Evolutionary conservation across 1,139 yeast species (phyloP).

Genomic region (Yamadazyma membranifaciens): DNA sequence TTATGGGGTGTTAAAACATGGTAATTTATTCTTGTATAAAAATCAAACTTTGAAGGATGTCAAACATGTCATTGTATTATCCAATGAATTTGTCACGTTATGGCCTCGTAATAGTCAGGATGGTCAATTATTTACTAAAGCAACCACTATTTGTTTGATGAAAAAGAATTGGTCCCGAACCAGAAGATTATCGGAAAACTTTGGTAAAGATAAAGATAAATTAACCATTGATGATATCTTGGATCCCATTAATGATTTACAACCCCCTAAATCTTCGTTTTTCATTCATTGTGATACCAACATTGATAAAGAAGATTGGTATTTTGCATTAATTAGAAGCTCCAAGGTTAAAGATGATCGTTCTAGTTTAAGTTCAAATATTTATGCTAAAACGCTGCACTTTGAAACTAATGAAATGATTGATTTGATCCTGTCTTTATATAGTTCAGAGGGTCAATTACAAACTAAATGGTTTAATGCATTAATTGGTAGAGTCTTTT

Average conservation of each 20-base stretch:
- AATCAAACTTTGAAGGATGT: constrained; percentile 66
- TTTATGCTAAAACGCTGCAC: constrained; percentile 72
- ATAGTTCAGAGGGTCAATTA: constrained; percentile 79
- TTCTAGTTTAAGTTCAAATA: constrained; percentile 25
- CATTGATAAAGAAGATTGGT: constrained; percentile 88
- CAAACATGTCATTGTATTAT: constrained; percentile 75
- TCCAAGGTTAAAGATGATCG: constrained; percentile 42
- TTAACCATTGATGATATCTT: constrained; percentile 23
- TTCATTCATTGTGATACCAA: constrained; percentile 77
- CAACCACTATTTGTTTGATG: constrained; percentile 73
- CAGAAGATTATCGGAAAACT: constrained; percentile 27
- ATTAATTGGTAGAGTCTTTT: constrained; percentile 73
- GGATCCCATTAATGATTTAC: constrained; percentile 16
- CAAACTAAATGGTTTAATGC: constrained; percentile 93
- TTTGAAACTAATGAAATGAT: constrained; percentile 71
- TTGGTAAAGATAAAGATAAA: constrained; percentile 10
- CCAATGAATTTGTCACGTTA: constrained; percentile 67
- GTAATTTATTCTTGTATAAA: constrained; percentile 78
- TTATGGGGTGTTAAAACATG: constrained; percentile 73
- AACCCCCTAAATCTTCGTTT: constrained; percentile 58
- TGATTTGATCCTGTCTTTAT: constrained; percentile 68
- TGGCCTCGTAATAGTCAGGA: constrained; percentile 83
- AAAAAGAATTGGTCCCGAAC: constrained; percentile 35
- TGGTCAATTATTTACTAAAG: constrained; percentile 74
- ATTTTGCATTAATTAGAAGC: constrained; percentile 77